phyloP scores from a whole-genome alignment of 108 stramenopile species.

The Nannochloropsis oceanica region DNA sequence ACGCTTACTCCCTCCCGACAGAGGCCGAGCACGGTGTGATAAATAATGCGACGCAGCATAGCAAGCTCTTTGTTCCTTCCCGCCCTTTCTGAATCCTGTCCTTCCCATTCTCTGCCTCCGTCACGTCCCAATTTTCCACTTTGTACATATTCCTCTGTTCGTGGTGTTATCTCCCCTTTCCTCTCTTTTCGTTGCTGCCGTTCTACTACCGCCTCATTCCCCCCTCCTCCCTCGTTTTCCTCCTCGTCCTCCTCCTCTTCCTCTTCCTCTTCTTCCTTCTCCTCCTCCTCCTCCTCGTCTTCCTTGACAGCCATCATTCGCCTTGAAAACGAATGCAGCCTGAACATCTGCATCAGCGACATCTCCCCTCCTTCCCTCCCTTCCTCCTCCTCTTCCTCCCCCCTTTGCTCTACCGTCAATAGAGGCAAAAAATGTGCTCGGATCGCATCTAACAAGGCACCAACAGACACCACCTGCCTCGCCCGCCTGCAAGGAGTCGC shows the following conservation, averaged over 20 bases:
- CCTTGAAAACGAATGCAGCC: not conserved
- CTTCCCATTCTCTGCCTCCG: not conserved
- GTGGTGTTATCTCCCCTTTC: not conserved
- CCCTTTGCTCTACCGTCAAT: not conserved
- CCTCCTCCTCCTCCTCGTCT: not conserved
- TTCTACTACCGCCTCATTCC: not conserved
- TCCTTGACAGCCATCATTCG: not conserved
- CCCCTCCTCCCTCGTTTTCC: not conserved
- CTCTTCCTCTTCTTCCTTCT: not conserved
- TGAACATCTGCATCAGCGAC: not conserved
- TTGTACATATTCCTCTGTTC: not conserved
- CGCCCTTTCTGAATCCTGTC: not conserved
- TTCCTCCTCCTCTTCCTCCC: not conserved
- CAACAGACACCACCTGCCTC: not conserved
- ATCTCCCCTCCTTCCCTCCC: not conserved
- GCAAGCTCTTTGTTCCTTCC: not conserved
- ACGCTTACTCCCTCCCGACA: not conserved
- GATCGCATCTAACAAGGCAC: not conserved
- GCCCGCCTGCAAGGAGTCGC: not conserved
- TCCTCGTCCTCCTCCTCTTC: not conserved
- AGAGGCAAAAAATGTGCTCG: not conserved
- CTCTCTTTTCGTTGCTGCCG: not conserved
- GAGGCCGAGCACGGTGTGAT: not conserved
- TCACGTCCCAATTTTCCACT: not conserved
- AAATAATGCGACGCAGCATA: not conserved